Base-by-base conservation (phyloP, 345 rosid species). In the Crucihimalaya himalaica region DNA sequence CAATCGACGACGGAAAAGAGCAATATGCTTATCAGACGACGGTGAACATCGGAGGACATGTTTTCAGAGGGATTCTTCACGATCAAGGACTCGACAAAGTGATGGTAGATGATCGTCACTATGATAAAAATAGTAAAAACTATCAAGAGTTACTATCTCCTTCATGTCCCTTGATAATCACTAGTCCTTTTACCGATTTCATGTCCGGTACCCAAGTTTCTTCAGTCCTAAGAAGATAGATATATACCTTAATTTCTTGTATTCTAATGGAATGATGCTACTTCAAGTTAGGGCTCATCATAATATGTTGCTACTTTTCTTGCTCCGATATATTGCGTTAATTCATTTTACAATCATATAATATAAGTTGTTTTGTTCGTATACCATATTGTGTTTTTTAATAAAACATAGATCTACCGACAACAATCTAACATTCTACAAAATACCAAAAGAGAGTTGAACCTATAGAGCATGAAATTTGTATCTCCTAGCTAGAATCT, bases 31-130 rank as follows among this genome's bases (percentile, higher is more conserved):
- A 80, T 80, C 77, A 78, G 53, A 74, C 85, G 46, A 43, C 76
- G 43, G 81, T 84, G 48, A 84, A 68, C 63, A 87, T 87, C 4
- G 85, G 87, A 61, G 92, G 88, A 16, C 87, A 81, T 66, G 48
- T 87, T 18, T 87, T 87, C 61, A 87, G 82, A 72, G 92, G 92
- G 66, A 81, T 87, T 78, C 89, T 87, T 15, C 78, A 85, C 48
- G 86, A 87, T 74, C 86, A 85, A 74, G 92, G 91, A 53, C 82
- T 71, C 20, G 84, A 81, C 1, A 66, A 80, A 43, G 47, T 74
- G 29, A 72, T 74, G 32, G 31, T 70, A 63, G 71, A 75, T 31
- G 71, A 75, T 31, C 71, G 19, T 72, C 31, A 37, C 50, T 45
- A 7, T 71, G 75, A 68, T 8, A 65, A 62, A 39, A 68, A 3